Percentiles rank a stretch among this genome's conserved stretches.
These are phyloP conservation scores for Alternaria dauci DNA, from an alignment of 2,329 filamentous ascomycete genomes.

Conservation along the genomic window DNA sequence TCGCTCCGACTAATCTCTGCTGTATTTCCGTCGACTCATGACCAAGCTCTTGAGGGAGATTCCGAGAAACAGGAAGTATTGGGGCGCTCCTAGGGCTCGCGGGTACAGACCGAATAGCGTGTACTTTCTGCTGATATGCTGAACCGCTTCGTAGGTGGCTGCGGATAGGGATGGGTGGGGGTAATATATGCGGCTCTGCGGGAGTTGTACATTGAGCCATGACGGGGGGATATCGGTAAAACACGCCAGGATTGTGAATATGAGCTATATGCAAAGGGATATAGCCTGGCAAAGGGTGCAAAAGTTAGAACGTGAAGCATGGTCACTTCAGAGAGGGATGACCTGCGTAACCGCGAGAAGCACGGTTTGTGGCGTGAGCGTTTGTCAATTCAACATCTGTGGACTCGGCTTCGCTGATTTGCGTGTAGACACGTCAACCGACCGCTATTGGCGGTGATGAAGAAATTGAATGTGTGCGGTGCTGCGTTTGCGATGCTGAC, in stretches of 20 bases:
- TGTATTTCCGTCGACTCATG: constrained; percentile 6
- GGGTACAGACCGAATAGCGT: background rate
- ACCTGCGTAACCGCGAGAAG: constrained; percentile 1
- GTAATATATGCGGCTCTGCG: constrained; percentile 5
- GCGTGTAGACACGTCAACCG: background rate
- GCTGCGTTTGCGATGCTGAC: constrained; percentile 5
- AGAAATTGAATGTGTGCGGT: background rate
- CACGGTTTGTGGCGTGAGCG: background rate
- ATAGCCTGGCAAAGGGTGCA: constrained; percentile 1
- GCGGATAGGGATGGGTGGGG: constrained; percentile 14
- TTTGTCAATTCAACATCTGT: constrained; percentile 10
- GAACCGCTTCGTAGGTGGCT: constrained; percentile 8
- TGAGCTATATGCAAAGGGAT: background rate
- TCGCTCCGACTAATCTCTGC: constrained; percentile 2
- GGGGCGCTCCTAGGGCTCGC: background rate
- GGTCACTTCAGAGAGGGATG: constrained; percentile 1
- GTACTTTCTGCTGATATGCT: background rate
- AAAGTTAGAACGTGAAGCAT: constrained; percentile 4
- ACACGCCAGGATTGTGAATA: background rate
- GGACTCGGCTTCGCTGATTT: background rate
- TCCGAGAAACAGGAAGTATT: constrained; percentile 1
- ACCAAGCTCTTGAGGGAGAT: constrained; percentile 5
- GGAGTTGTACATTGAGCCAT: constrained; percentile 5
- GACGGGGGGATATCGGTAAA: background rate
- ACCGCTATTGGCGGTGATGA: background rate